Base-by-base conservation (phyloP, 306 rosid species). In the Vigna nakashimae region DNA sequence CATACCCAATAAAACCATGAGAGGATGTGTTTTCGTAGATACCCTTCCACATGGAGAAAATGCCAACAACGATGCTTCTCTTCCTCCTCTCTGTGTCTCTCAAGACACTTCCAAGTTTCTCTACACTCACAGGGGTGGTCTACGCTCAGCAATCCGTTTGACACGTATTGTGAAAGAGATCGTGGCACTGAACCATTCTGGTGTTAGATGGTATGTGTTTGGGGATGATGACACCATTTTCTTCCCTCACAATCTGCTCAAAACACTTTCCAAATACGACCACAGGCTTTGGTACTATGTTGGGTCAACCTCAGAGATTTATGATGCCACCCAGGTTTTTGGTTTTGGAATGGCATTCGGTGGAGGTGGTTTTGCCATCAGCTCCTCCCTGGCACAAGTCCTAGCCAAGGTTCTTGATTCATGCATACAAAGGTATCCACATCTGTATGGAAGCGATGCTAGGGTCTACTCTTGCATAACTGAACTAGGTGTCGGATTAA, bases 171-270 rank as follows among this genome's bases (percentile, higher is more conserved):
- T 92, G 26, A 67, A 82, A 2, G 98, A 94, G 77, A 89, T 79
- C 0, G 87, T 89, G 59, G 92, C 86, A 0, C 73, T 83, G 16
- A 87, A 89, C 17, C 85, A 87, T 70, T 71, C 95, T 1, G 65
- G 66, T 73, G 98, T 92, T 67, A 81, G 91, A 48, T 94, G 98
- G 98, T 94, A 86, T 65, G 97, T 94, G 49, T 94, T 92, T 55
- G 98, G 97, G 1, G 97, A 94, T 20, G 98, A 94, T 70, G 97
- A 90, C 82, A 94, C 97, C 0, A 16, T 92, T 66, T 92, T 92
- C 77, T 90, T 92, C 20, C 89, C 96, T 0, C 90, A 89, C 71
- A 94, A 94, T 86, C 46, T 92, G 83, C 86, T 73, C n/a, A 90
- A 90, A 70, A 90, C 92, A 17, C 97, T 94, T 40, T 87, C 95